A percentile compares a stretch with the other conserved stretches of the same genome.
Conservation (phyloP, 495 filamentous ascomycete species). For the Pyrenula aspistea region DNA sequence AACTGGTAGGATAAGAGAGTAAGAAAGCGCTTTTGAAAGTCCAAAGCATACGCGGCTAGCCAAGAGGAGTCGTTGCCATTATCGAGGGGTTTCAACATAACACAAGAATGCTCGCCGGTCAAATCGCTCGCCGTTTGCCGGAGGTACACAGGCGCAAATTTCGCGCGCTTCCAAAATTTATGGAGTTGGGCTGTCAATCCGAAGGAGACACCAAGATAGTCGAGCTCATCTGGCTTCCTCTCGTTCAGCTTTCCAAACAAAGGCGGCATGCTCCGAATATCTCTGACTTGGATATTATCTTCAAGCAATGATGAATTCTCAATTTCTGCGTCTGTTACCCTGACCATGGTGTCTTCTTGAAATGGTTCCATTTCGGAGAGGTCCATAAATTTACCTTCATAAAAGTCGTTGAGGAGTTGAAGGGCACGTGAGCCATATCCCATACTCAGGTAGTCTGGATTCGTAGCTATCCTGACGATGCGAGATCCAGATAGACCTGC, state of each 20-base stretch:
- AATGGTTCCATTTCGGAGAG: slow-evolving; percentile 52
- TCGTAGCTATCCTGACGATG: slow-evolving; percentile 89
- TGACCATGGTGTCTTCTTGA: slow-evolving; percentile 51
- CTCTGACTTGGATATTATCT: slow-evolving; percentile 81
- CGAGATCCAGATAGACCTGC: slow-evolving; percentile 86
- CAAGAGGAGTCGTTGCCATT: slow-evolving; percentile 56
- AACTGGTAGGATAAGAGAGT: slow-evolving; percentile 85
- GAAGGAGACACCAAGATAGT: slow-evolving; percentile 92
- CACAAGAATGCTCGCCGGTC: slow-evolving; percentile 93
- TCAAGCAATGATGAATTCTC: slow-evolving; percentile 65
- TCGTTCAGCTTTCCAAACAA: slow-evolving; percentile 85
- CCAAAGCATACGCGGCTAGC: slow-evolving; percentile 79
- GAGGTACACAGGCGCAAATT: slow-evolving; percentile 86
- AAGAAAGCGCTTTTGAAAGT: slow-evolving; percentile 88
- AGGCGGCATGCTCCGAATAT: slow-evolving; percentile 83
- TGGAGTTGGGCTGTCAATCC: slow-evolving; percentile 81
- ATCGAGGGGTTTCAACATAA: slow-evolving; percentile 78
- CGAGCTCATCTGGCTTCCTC: slow-evolving; percentile 64
- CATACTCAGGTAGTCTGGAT: slow-evolving; percentile 89
- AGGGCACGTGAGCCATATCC: slow-evolving; percentile 88
- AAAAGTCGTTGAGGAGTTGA: slow-evolving; percentile 79
- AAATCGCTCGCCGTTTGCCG: slow-evolving; percentile 93
- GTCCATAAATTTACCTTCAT: slow-evolving; percentile 82
- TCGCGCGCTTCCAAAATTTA: slow-evolving; percentile 88
- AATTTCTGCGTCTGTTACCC: slow-evolving; percentile 77